Base-by-base conservation (phyloP, 441 rosid species). In the Euphorbia celastroides region DNA sequence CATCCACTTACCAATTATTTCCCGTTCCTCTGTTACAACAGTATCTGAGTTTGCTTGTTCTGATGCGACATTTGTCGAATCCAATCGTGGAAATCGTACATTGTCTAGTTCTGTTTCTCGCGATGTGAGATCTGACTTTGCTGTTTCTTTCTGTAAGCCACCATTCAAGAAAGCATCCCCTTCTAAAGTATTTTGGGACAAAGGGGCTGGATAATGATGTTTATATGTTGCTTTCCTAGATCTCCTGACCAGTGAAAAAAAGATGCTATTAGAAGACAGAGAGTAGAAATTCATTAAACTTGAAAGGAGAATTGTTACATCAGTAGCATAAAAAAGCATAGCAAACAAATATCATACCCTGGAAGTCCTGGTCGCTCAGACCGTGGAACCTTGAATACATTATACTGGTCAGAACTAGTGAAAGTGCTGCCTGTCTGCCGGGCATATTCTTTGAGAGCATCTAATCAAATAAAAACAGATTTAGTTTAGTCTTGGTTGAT, bases 371-470 rank as follows among this genome's bases (percentile, higher is more conserved):
- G 89, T 27, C 97, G 83, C 59, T 86, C 87, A 48, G 83, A 81
- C 27, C 84, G 79, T 27, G 71, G 63, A 46, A 68, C 77, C 69
- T 65, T 55, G 36, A 79, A 57, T 20, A 61, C 72, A 57, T 63
- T 72, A 41, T 77, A 48, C 66, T 80, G 81, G 78, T 78, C 72
- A 56, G 67, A 68, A 52, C 81, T 87, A 52, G 56, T 57, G 30
- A 68, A 77, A 72, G 57, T 31, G 36, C 38, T 51, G 25, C 94
- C 96, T 20, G 82, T 83, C 80, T 84, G 95, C 75, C 74, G 91
- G 69, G 84, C 77, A 76, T 88, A 78, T 75, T 93, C 99, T 62
- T 74, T 81, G 67, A 69, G 81, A 36, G 95, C 92, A 79, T 78
- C 97, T 91, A 56, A 22, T 46, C 67, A 71, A 66, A 65, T 65